Evolutionary conservation across 2,329 filamentous ascomycete genomes (phyloP).

Genomic region (Fusarium paranaense): DNA sequence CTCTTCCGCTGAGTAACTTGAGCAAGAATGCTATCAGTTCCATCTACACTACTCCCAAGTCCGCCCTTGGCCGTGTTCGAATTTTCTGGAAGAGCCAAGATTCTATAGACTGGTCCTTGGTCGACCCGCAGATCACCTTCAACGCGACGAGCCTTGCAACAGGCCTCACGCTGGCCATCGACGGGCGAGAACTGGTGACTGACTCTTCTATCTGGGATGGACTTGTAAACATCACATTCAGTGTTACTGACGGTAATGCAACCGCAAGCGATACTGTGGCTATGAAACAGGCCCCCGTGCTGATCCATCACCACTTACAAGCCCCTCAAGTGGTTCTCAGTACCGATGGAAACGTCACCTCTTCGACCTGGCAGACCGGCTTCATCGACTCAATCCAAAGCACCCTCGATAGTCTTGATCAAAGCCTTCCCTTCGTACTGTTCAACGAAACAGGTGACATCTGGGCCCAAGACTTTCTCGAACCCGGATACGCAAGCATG

Average conservation of each 20-base stretch:
- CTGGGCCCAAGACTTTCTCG: constrained; percentile 55
- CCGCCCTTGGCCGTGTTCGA: constrained; percentile 38
- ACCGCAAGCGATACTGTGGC: constrained; percentile 43
- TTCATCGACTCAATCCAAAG: constrained; percentile 39
- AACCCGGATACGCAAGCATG: constrained; percentile 54
- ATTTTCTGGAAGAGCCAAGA: constrained; percentile 41
- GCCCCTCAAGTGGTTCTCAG: constrained; percentile 43
- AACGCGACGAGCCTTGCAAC: constrained; percentile 38
- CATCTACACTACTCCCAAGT: constrained; percentile 21
- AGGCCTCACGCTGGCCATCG: constrained; percentile 52
- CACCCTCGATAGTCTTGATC: constrained; percentile 17
- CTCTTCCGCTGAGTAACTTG: constrained; percentile 1
- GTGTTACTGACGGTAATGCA: constrained; percentile 38
- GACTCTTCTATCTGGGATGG: constrained; percentile 45
- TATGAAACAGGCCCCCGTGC: constrained; percentile 52
- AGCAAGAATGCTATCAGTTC: constrained; percentile 25
- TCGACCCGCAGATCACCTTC: constrained; percentile 46
- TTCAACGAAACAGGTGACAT: constrained; percentile 45
- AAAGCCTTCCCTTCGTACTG: constrained; percentile 33
- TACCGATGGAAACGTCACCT: constrained; percentile 7
- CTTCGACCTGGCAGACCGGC: constrained; percentile 1
- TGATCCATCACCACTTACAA: constrained; percentile 54
- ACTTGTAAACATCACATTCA: constrained; percentile 43
- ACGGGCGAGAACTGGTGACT: constrained; percentile 47
- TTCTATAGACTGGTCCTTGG: constrained; percentile 40